Evolutionary conservation across 805 yeast species (phyloP), one percentile per base, ranked within the genome.

Genomic region (Clavispora carvajalis): DNA sequence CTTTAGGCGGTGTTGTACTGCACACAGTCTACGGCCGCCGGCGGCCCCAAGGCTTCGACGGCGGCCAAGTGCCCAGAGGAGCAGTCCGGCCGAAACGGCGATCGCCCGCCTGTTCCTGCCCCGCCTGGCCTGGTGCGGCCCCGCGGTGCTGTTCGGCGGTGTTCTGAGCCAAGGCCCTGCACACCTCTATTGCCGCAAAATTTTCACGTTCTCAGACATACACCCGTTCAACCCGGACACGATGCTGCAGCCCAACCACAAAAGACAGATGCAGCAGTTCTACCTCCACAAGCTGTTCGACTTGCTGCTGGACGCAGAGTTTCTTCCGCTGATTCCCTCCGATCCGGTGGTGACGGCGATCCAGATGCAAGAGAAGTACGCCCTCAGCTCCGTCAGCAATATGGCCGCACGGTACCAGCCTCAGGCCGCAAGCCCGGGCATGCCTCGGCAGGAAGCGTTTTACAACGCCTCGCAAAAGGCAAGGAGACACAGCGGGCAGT

Each of bases 271-370:
- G 45, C 54, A 51, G 30, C 54, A 51, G 43, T 70, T 79, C 52
- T 76, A 80, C 48, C 73, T 80, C 29, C 77, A 80, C 52, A 75
- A 84, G 50, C 80, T 87, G 28, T 82, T 84, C 57, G 89, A 82
- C 49, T 55, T 71, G 30, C 87, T 80, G 56, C 85, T 83, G 49
- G 91, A 84, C 58, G 55, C 74, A 37, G 90, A 81, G 62, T 85
- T 85, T 42, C 52, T 63, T 35, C 68, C 68, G 5, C 48, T 53
- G 30, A 53, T 63, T 26, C 58, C 55, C 4, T 42, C 48, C 1
- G 49, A 49, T 16, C 54, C 54, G 8, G 41, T 44, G 19, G 43
- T 49, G 37, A 33, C 44, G 15, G 48, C 47, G 18, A 38, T 48
- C 31, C 51, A 46, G 36, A 40, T 45, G 28, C 47, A 44, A 15